These are phyloP conservation scores for Elsinoe batatas DNA, from an alignment of 2,329 filamentous ascomycete genomes.

Conservation along the genomic window DNA sequence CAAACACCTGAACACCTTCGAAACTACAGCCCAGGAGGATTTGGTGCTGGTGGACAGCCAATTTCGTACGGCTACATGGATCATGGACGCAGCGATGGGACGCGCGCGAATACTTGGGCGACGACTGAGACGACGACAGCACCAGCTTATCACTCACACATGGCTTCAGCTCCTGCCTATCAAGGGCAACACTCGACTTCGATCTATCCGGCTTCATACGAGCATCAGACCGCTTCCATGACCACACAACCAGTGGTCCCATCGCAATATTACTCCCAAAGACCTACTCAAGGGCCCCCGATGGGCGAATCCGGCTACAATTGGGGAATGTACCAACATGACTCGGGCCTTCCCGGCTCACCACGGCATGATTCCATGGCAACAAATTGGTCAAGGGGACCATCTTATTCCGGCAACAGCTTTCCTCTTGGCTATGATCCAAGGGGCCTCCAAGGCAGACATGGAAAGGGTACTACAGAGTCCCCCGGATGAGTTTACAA, in stretches of 20 bases:
- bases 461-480: not conserved
- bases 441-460: not conserved
- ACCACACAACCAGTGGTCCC: not conserved
- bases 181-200: not conserved
- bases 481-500: not conserved
- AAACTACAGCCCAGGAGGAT: not conserved
- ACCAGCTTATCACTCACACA: not conserved
- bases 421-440: constrained; percentile 4
- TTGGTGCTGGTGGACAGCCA: not conserved
- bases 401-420: constrained; percentile 2
- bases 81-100: not conserved
- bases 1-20: not conserved
- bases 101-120: not conserved
- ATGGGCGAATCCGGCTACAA: not conserved
- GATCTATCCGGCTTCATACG: not conserved
- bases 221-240: not conserved
- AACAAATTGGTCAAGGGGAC: constrained; percentile 2
- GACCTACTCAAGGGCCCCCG: not conserved
- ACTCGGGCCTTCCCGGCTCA: not conserved
- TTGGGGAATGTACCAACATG: constrained; percentile 5
- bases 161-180: not conserved
- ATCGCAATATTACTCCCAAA: constrained; percentile 6
- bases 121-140: not conserved
- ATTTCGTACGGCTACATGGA: not conserved
- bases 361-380: constrained; percentile 13